These are phyloP conservation scores for Bromus sterilis DNA, from an alignment of 176 grass and related monocot genomes.

Conservation along the genomic window DNA sequence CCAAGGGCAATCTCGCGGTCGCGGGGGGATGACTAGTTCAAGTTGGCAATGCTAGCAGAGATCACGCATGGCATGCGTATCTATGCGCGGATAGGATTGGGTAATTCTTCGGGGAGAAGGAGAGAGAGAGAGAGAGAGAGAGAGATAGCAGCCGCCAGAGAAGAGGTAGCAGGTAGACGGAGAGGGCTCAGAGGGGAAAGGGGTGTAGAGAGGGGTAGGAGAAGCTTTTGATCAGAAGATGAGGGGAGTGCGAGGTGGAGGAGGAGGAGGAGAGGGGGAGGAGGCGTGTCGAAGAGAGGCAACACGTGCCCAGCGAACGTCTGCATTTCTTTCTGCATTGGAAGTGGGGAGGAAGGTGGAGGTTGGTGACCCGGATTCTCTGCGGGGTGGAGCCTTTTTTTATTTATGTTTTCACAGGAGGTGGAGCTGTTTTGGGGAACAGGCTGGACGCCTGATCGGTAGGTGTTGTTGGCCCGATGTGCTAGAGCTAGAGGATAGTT, in stretches of 20 bases:
- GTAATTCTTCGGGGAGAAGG: no score
- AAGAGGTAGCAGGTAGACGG: not conserved
- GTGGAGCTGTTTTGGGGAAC: not conserved
- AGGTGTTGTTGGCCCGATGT: not conserved
- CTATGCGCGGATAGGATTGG: no score
- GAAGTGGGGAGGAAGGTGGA: not conserved
- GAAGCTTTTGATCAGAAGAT: not conserved
- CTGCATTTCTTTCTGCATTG: not conserved
- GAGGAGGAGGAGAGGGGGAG: not conserved
- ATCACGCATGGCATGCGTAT: no score
- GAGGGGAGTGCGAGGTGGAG: not conserved
- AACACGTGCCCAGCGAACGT: constrained; percentile 48
- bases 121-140: not conserved
- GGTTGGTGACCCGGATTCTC: constrained; percentile 15
- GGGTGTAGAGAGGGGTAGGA: not conserved
- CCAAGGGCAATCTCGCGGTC: not conserved
- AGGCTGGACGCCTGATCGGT: not conserved
- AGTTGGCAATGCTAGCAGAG: not conserved
- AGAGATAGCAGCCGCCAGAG: no score
- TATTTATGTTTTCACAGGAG: no score
- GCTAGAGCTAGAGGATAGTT: no score
- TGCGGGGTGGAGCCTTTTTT: not conserved
- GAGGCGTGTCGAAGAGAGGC: constrained; percentile 21
- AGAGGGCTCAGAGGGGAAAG: not conserved
- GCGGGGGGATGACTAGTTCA: not conserved